Conservation (phyloP, 179 eudicot species). For the Pouteria campechiana region DNA sequence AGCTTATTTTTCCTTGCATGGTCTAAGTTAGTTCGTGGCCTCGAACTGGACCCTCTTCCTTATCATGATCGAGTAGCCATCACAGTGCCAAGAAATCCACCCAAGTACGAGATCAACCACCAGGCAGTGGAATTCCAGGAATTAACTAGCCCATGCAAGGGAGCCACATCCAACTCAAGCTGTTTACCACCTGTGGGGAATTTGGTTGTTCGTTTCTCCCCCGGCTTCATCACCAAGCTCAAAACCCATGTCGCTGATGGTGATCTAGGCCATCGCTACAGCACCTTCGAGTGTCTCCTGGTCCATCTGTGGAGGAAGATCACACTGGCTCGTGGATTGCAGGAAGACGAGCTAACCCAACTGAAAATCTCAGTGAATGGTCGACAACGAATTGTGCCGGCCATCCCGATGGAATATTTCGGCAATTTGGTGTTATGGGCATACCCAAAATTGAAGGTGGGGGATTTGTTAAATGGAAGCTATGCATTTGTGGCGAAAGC, state of each 20-base stretch:
- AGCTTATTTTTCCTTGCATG: conserved; percentile 39
- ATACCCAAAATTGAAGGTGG: conserved; percentile 18
- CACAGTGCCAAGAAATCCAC: conserved; percentile 25
- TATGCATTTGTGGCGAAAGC: conserved; percentile 17
- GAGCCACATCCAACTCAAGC: background rate
- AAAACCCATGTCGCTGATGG: conserved; percentile 23
- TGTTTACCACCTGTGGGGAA: conserved; percentile 2
- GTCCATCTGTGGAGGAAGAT: conserved; percentile 45
- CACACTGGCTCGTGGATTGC: conserved; percentile 29
- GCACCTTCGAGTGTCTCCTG: conserved; percentile 38
- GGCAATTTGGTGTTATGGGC: conserved; percentile 43
- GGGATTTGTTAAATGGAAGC: conserved; percentile 10
- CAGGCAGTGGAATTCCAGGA: conserved; percentile 23
- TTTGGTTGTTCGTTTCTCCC: conserved; percentile 14
- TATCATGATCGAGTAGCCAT: conserved; percentile 18
- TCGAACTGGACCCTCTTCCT: conserved; percentile 23
- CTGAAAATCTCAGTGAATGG: conserved; percentile 32
- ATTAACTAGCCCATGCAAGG: too few species aligned
- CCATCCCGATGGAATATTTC: conserved; percentile 25
- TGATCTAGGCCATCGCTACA: conserved; percentile 10
- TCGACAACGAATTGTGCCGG: conserved; percentile 20
- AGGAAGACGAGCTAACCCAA: conserved; percentile 13
- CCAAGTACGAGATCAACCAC: conserved; percentile 22
- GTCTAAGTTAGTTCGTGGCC: conserved; percentile 30
- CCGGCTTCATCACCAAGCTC: conserved; percentile 25